These are phyloP conservation scores for Geoglossum cookeanum DNA, from an alignment of 2,329 filamentous ascomycete species.

Conservation along the genomic window DNA sequence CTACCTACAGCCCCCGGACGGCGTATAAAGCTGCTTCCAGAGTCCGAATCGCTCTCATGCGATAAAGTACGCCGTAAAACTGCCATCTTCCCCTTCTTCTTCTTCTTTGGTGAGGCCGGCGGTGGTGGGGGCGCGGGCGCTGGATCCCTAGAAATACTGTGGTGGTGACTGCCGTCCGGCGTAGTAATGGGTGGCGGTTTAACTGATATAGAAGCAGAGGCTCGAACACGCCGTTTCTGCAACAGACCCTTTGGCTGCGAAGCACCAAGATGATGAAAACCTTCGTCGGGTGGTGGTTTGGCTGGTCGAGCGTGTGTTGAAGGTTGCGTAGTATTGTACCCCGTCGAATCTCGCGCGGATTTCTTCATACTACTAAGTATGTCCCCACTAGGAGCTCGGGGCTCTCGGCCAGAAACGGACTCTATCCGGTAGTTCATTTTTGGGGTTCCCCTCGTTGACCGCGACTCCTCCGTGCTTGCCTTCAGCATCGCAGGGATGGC, in stretches of 20 bases:
- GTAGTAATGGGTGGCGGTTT: neutral
- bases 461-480: constrained; percentile 32
- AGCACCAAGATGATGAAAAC: neutral
- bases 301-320: constrained; percentile 10
- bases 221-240: constrained; percentile 20
- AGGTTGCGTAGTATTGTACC: constrained; percentile 16
- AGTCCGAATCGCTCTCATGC: constrained; percentile 39
- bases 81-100: constrained; percentile 11
- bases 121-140: neutral
- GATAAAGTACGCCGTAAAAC: constrained; percentile 35
- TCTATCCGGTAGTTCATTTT: constrained; percentile 4
- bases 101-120: neutral
- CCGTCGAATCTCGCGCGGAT: constrained; percentile 21
- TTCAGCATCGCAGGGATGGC: constrained; percentile 15
- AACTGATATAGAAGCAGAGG: constrained; percentile 10
- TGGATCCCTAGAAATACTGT: constrained; percentile 6
- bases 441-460: constrained; percentile 18
- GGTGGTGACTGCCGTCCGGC: neutral
- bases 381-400: neutral
- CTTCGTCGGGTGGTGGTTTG: neutral
- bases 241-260: constrained; percentile 13
- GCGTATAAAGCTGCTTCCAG: constrained; percentile 54
- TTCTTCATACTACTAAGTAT: neutral
- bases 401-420: neutral
- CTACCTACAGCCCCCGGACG: neutral